Evolutionary conservation across 371 early-diverging fungal genomes (phyloP), one percentile per base, ranked within the genome.

Genomic region (Mycotypha africana): DNA sequence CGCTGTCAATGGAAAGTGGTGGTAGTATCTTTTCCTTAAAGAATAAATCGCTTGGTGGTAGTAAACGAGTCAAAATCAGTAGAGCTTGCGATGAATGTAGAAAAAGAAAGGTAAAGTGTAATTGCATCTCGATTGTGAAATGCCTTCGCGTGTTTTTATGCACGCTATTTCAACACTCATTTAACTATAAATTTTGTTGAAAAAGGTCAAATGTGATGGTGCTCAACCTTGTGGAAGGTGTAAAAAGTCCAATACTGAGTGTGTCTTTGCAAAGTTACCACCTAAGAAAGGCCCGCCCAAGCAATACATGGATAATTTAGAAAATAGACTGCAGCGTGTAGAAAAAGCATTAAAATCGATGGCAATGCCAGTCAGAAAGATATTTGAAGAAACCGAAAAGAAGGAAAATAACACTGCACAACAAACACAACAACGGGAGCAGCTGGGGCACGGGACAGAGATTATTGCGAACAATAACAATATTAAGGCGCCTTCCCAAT

Each of bases 141-240:
- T n/a, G n/a, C n/a, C n/a, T n/a, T n/a, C n/a, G n/a, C n/a, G n/a
- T n/a, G n/a, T n/a, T n/a, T n/a, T n/a, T n/a, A n/a, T n/a, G n/a
- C n/a, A n/a, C n/a, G n/a, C n/a, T n/a, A n/a, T n/a, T n/a, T n/a
- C n/a, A n/a, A 23, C n/a, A 28, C n/a, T n/a, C n/a, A n/a, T n/a
- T 33, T 16, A 42, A 28, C 19, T 30, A 22, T 21, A 36, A 15
- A 36, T n/a, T 45, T 16, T 43, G 19, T 45, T 16, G 22, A 46
- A 28, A 20, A 35, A 74, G 74, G 70, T 74, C 10, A 74, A 74
- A 50, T 74, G 74, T 38, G 70, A 74, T 47, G 74, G 74, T 20
- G 67, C 63, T 4, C 69, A 74, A 30, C 74, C 74, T 22, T 74
- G 74, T 47, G 49, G 52, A 31, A 58, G 66, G 20, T 74, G 74